These are phyloP conservation scores for Albophoma yamanashiensis DNA, from an alignment of 2,329 filamentous ascomycete genomes.

Conservation along the genomic window DNA sequence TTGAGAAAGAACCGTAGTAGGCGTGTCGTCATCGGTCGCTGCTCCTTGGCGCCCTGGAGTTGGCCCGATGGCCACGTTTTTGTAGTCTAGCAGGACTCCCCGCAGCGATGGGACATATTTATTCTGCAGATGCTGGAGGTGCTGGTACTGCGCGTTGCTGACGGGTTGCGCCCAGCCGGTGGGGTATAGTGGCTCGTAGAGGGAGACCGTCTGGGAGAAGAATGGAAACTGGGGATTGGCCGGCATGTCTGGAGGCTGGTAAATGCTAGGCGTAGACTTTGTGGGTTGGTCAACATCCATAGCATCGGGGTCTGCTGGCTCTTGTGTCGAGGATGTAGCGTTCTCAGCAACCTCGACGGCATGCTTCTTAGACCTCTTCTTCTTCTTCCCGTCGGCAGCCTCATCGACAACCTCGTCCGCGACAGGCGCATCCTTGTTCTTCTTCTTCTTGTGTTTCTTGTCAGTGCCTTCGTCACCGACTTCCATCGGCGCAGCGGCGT, in stretches of 20 bases:
- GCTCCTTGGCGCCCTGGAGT: constrained; percentile 38
- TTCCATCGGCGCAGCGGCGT: constrained; percentile 10
- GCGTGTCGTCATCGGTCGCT: constrained; percentile 36
- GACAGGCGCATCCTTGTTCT: constrained; percentile 11
- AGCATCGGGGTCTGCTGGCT: constrained; percentile 16
- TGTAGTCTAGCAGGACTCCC: constrained; percentile 67
- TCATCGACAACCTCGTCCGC: constrained; percentile 4
- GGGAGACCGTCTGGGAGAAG: constrained; percentile 66
- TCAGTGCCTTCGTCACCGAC: constrained; percentile 3
- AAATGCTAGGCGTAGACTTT: constrained; percentile 19
- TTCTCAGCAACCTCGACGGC: constrained; percentile 14
- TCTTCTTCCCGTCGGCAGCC: constrained; percentile 19
- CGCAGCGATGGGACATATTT: constrained; percentile 63
- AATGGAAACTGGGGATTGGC: constrained; percentile 53
- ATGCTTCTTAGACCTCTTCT: constrained; percentile 20
- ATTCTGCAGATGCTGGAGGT: constrained; percentile 64
- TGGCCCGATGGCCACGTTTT: constrained; percentile 55
- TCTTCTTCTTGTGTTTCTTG: constrained; percentile 20
- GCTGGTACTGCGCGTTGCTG: constrained; percentile 60
- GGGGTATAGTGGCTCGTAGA: constrained; percentile 68
- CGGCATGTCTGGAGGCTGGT: constrained; percentile 27
- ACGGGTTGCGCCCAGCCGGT: constrained; percentile 58
- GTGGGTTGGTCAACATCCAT: constrained; percentile 29
- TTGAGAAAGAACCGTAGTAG: constrained; percentile 39
- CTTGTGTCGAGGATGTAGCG: constrained; percentile 6